Evolutionary conservation across 352 stramenopile species (phyloP), one percentile per base, ranked within the genome.

Genomic region (Globisporangium spinosum): DNA sequence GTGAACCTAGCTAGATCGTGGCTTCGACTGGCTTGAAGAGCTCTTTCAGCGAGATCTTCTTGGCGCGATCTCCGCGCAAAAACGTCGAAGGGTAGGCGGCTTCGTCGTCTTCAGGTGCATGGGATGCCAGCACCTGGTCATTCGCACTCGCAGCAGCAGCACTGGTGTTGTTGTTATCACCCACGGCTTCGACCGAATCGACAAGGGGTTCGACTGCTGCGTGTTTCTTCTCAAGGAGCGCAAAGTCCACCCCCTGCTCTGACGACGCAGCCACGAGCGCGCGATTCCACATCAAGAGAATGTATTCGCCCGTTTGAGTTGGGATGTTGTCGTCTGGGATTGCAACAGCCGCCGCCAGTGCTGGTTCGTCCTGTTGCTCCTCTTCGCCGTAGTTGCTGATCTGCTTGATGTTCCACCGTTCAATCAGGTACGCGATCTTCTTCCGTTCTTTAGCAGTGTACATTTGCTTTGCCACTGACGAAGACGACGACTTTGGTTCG

Each of bases 201-300:
- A 3, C 53, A 32, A 32, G 27, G 17, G 7, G 25, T 12, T 40
- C 54, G 54, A 32, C 43, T 29, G 53, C 29, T 2, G 45, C 53
- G 9, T 77, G 68, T 29, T 74, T 69, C 25, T 73, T 62, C 1
- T 85, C 71, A 40, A 85, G 40, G 3, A 71, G 58, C 5, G 61
- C 68, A 68, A 90, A 85, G 27, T 89, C 78, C 3, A 84, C 73
- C 27, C 75, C 68, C 22, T 70, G 73, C 9, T 22, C 29, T 1
- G 58, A 62, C 47, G 82, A 34, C 15, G 69, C 54, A 2, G 23
- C 67, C 27, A 80, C 47, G 8, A 88, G 43, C 23, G 59, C 47
- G 13, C 70, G 59, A 10, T 77, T 76, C 78, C 79, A 90, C 56
- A 68, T 64, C 45, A 73, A 65, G 23, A 90, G 38, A 17, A 77